Conservation (phyloP, 129 eudicot genomes). For the Heracleum sosnowskyi region DNA sequence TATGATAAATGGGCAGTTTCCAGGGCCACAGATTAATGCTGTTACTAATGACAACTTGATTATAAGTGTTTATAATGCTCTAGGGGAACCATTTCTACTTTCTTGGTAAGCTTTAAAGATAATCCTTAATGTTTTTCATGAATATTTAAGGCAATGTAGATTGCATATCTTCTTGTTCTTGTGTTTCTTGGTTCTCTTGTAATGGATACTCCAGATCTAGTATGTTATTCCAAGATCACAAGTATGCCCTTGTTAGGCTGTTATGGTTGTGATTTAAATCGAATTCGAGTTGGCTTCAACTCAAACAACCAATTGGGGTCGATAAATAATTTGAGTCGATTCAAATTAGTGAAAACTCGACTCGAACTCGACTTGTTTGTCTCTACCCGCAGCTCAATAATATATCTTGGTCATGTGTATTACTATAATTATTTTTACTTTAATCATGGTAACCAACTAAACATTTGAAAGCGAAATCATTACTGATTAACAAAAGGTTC, state of each 20-base stretch:
- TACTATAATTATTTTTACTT: not conserved
- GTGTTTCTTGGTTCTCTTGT: not conserved
- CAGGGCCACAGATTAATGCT: constrained; percentile 90
- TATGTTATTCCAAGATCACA: too few relatives aligned
- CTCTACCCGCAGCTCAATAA: not conserved
- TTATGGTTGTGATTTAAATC: too few relatives aligned
- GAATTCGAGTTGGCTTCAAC: too few relatives aligned
- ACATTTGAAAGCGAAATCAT: not conserved
- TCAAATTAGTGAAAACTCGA: not conserved
- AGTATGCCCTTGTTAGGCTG: not conserved
- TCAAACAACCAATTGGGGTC: too few relatives aligned
- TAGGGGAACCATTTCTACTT: constrained; percentile 80
- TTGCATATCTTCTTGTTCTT: not conserved
- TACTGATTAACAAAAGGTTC: not conserved
- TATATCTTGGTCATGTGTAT: not conserved
- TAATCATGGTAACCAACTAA: not conserved
- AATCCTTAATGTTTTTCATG: not conserved
- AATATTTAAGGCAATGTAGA: not conserved
- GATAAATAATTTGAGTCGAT: not conserved
- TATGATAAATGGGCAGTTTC: constrained; percentile 95
- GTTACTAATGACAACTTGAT: constrained; percentile 94
- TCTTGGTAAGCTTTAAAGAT: constrained; percentile 57
- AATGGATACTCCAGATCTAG: constrained; percentile 8
- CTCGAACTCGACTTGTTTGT: not conserved
- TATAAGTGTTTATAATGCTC: constrained; percentile 79